Evolutionary conservation across 257 asterid species (phyloP).

Genomic region (Pogostemon cablin): DNA sequence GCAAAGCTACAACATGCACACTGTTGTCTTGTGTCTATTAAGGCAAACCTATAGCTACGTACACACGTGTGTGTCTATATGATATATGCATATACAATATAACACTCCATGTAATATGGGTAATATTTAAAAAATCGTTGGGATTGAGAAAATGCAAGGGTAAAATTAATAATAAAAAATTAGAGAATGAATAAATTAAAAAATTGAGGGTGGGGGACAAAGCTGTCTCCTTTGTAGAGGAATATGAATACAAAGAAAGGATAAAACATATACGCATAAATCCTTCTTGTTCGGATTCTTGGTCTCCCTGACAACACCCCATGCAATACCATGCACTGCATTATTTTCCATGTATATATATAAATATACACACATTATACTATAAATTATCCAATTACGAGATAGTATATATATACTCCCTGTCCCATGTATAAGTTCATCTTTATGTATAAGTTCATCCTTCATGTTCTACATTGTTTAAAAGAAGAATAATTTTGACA

Average conservation of each 20-base stretch:
- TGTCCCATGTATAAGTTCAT: too few species aligned
- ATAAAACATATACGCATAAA: slow-evolving; percentile 47
- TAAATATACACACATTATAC: background rate
- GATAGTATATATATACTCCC: background rate
- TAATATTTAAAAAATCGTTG: slow-evolving; percentile 28
- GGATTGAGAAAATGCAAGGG: slow-evolving; percentile 40
- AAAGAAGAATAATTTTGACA: too few species aligned
- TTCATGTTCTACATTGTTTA: too few species aligned
- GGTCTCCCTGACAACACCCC: slow-evolving; percentile 42
- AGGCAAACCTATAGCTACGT: background rate
- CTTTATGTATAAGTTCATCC: too few species aligned
- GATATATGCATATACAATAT: background rate
- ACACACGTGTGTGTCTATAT: slow-evolving; percentile 8
- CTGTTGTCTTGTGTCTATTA: slow-evolving; percentile 33
- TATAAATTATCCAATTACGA: background rate
- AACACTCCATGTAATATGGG: background rate
- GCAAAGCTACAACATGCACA: background rate
- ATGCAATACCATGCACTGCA: slow-evolving; percentile 33
- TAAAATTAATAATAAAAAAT: slow-evolving; percentile 15
- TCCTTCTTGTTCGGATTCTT: slow-evolving; percentile 46
- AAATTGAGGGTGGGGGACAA: slow-evolving; percentile 44
- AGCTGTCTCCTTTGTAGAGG: slow-evolving; percentile 57
- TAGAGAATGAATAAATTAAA: background rate
- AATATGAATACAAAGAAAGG: slow-evolving; percentile 51
- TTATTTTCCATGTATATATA: slow-evolving; percentile 23